A percentile compares a stretch with the other conserved stretches of the same genome.
phyloP scores from a whole-genome alignment of 306 rosid species.

The Cucumis hystrix region DNA sequence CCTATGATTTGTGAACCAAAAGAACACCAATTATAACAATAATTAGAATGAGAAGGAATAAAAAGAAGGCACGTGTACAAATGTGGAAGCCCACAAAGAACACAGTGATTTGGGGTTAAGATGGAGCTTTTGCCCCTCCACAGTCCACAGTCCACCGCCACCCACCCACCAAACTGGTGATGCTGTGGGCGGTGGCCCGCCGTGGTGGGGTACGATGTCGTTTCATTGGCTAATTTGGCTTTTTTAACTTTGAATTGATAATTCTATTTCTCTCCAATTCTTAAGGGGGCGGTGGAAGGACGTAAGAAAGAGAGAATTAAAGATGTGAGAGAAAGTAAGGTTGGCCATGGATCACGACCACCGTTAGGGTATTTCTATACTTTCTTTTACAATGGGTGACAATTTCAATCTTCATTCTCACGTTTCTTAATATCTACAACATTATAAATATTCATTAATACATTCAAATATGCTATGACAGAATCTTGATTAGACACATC shows the following conservation, averaged over 20 bases:
- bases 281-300: background rate
- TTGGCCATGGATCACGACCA: background rate
- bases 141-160: background rate
- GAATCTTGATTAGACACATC: too few relatives aligned
- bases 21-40: background rate
- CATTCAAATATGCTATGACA: too few relatives aligned
- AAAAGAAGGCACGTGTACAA: background rate
- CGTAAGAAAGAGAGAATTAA: background rate
- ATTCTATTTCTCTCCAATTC: background rate
- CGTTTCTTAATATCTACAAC: too few relatives aligned
- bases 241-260: background rate
- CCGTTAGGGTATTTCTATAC: too few relatives aligned
- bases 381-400: too few relatives aligned
- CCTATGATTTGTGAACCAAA: background rate
- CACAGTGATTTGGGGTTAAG: background rate
- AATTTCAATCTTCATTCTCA: too few relatives aligned
- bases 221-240: background rate
- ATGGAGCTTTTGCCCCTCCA: background rate
- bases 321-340: background rate
- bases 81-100: background rate
- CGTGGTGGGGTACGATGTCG: constrained; percentile 2
- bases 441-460: too few relatives aligned
- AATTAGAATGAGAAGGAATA: background rate
- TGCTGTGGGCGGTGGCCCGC: background rate
- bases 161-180: constrained; percentile 2